These are phyloP conservation scores for Sclerospora graminicola DNA, from an alignment of 352 stramenopile species.

Conservation along the genomic window DNA sequence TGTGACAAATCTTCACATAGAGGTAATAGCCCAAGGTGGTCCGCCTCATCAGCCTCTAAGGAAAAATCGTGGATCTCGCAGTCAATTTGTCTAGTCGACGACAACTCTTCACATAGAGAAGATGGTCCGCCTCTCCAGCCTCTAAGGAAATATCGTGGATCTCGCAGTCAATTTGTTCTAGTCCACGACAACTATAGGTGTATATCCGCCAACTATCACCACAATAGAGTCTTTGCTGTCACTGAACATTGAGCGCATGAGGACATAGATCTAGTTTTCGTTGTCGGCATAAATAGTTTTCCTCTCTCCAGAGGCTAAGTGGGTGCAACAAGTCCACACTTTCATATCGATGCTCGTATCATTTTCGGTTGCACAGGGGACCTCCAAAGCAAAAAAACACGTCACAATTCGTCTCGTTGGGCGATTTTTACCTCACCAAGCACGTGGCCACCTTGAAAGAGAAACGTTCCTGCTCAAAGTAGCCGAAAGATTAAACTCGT, in stretches of 20 bases:
- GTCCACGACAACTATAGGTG: constrained; percentile 68
- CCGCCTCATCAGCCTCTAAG: no score
- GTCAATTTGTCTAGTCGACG: no score
- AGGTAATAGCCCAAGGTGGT: constrained; percentile 70
- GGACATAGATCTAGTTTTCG: constrained; percentile 78
- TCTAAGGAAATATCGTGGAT: constrained; percentile 64
- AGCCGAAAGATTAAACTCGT: constrained; percentile 80
- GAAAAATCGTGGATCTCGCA: no score
- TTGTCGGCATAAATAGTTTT: constrained; percentile 39
- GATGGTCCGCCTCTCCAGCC: constrained; percentile 39
- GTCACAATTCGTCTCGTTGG: constrained; percentile 73
- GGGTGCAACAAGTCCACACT: constrained; percentile 62
- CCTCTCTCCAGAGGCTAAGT: constrained; percentile 33
- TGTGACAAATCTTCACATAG: constrained; percentile 73
- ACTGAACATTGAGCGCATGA: constrained; percentile 68
- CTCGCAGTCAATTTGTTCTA: constrained; percentile 47
- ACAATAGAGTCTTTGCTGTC: constrained; percentile 72
- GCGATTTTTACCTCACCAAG: constrained; percentile 84
- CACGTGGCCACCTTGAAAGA: constrained; percentile 80
- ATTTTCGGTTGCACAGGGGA: constrained; percentile 85
- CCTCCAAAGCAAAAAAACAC: constrained; percentile 70
- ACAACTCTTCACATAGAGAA: no score
- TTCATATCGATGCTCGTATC: constrained; percentile 77
- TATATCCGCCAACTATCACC: constrained; percentile 79
- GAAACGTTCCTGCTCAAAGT: constrained; percentile 76